Percentiles rank a stretch among this genome's conserved stretches.
Evolutionary conservation across 2,329 filamentous ascomycete species (phyloP).

Genomic region (Pyrenophora teres): DNA sequence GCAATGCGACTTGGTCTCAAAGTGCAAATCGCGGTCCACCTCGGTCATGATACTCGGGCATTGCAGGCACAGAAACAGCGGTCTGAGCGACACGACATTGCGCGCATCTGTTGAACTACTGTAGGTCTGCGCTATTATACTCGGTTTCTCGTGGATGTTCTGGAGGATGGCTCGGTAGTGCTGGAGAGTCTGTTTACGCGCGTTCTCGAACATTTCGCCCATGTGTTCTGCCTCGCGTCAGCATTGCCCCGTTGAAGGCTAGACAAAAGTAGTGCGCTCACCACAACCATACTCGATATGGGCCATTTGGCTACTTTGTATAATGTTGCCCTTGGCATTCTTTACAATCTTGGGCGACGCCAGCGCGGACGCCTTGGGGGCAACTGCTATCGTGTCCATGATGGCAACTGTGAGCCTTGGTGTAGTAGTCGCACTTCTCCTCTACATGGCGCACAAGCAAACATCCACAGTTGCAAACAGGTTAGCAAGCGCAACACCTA

Average conservation of each 20-base stretch:
- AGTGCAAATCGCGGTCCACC: constrained; percentile 69
- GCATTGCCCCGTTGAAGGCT: constrained; percentile 1
- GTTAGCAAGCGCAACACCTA: constrained; percentile 3
- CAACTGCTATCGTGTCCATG: constrained; percentile 49
- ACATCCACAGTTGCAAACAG: constrained; percentile 1
- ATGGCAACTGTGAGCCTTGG: constrained; percentile 16
- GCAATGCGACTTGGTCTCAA: constrained; percentile 69
- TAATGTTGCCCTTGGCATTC: constrained; percentile 48
- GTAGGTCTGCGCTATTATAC: constrained; percentile 68
- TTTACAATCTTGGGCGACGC: constrained; percentile 53
- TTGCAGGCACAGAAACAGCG: constrained; percentile 65
- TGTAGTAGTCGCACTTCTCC: background rate
- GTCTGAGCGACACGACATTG: constrained; percentile 57
- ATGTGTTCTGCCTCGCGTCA: constrained; percentile 66
- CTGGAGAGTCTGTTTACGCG: constrained; percentile 69
- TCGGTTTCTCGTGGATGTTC: constrained; percentile 70
- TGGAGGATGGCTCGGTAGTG: constrained; percentile 75
- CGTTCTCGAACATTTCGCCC: constrained; percentile 68
- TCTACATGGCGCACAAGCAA: constrained; percentile 15
- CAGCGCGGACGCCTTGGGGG: constrained; percentile 47
- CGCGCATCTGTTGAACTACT: constrained; percentile 58
- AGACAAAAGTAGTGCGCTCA: constrained; percentile 24
- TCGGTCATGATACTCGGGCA: constrained; percentile 71
- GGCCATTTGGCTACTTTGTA: constrained; percentile 47
- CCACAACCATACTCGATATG: constrained; percentile 52